Base-by-base conservation (phyloP, 2,329 filamentous ascomycete species). In the Fusarium verrucosum region DNA sequence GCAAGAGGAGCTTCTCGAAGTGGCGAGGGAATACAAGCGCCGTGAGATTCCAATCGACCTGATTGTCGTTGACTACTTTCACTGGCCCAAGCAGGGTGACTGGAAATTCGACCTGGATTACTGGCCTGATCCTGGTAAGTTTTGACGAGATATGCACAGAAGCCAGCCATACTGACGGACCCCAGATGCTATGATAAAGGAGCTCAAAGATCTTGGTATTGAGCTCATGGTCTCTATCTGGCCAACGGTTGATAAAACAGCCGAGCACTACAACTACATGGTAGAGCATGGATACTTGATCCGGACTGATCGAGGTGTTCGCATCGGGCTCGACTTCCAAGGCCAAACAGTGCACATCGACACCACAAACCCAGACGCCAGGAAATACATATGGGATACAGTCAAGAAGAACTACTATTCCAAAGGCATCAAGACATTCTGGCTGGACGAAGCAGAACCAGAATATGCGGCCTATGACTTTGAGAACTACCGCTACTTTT, bases 181-280 rank as follows among this genome's bases (percentile, higher is more conserved):
- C 7, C 37, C 23, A 74, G 85, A 85, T 41, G 84, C 84, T 5
- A 90, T 90, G 88, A 78, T 89, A 20, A 76, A 79, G 35, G 87
- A 90, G 71, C 79, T 90, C 2, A 79, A 84, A 37, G 78, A 81
- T 1, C 73, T 90, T 58, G 79, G 81, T 0, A 83, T 90, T 41
- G 87, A 90, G 68, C 79, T 89, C 4, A 90, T 90, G 87, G 85
- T 90, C 1, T 89, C 86, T 0, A 83, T 90, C 65, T 90, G 88
- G 88, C 88, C 88, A 0, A 89, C 87, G 0, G 87, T 90, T 2
- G 86, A 89, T 50, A 80, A 79, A 13, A 70, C 73, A 3, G 86
- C 83, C 0, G 83, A 87, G 37, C 89, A 89, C 70, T 89, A 83
- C 68, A 66, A 79, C 1, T 83, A 89, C 62, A 89, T 90, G 86